Percentiles rank a stretch among this genome's conserved stretches.
These are phyloP conservation scores for Irpex lacteus DNA, from an alignment of 1,284 basidiomycete species.

Conservation along the genomic window DNA sequence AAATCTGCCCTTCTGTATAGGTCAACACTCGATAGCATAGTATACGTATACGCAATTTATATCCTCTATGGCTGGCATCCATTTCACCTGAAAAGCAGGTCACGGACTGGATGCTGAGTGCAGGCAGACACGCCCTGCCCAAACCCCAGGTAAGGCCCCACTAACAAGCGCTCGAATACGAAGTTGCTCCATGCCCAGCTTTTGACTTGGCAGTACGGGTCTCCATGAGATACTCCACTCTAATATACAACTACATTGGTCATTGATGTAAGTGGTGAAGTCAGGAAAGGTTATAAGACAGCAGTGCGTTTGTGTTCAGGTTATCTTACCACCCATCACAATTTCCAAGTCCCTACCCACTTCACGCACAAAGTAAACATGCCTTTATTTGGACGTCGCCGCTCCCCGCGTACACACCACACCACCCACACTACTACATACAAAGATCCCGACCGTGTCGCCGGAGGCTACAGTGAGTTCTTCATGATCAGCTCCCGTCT, in stretches of 20 bases:
- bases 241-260: background rate
- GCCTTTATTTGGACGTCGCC: slow-evolving; percentile 18
- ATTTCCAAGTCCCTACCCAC: background rate
- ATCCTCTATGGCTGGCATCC: too few relatives aligned
- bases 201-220: background rate
- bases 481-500: background rate
- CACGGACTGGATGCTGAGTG: too few relatives aligned
- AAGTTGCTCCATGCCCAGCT: background rate
- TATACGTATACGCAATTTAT: too few relatives aligned
- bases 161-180: background rate
- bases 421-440: slow-evolving; percentile 27
- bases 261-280: background rate
- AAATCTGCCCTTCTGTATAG: too few relatives aligned
- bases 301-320: background rate
- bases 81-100: too few relatives aligned
- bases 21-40: too few relatives aligned
- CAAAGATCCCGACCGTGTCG: slow-evolving; percentile 43
- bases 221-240: background rate
- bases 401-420: slow-evolving; percentile 9
- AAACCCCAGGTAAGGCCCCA: too few relatives aligned
- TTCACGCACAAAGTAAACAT: slow-evolving; percentile 11
- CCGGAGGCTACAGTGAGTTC: slow-evolving; percentile 46
- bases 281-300: background rate
- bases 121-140: too few relatives aligned
- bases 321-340: too few relatives aligned